Evolutionary conservation across 805 yeast genomes (phyloP).

Genomic region (Metschnikowia anglica): DNA sequence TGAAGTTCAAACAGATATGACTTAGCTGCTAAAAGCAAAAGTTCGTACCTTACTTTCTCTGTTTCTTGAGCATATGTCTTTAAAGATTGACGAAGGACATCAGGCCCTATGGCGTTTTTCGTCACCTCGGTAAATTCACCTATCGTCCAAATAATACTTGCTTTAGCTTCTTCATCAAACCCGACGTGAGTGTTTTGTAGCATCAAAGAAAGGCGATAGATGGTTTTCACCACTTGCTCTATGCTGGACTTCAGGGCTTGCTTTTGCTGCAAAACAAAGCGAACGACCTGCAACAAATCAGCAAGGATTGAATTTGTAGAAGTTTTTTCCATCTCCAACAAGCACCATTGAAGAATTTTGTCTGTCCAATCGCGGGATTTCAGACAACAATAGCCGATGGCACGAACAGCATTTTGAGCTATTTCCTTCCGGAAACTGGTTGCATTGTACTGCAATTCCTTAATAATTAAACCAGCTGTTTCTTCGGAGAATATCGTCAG

Average conservation of each 20-base stretch:
- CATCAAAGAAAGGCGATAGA: conserved; percentile 46
- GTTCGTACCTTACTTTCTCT: conserved; percentile 64
- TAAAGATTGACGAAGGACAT: conserved; percentile 62
- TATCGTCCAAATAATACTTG: conserved; percentile 85
- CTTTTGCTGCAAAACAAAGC: conserved; percentile 65
- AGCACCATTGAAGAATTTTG: conserved; percentile 63
- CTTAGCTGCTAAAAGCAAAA: conserved; percentile 72
- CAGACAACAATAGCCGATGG: conserved; percentile 61
- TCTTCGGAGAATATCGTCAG: conserved; percentile 55
- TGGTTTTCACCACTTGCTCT: conserved; percentile 47
- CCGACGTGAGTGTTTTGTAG: conserved; percentile 10
- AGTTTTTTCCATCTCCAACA: conserved; percentile 42
- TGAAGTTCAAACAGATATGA: conserved; percentile 34
- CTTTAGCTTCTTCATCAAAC: conserved; percentile 55
- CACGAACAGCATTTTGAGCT: conserved; percentile 52
- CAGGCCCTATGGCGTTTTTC: conserved; percentile 59
- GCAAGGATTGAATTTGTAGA: conserved; percentile 39
- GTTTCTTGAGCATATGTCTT: conserved; percentile 54
- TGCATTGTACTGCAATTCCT: conserved; percentile 64
- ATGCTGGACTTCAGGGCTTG: conserved; percentile 23
- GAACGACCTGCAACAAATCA: conserved; percentile 69
- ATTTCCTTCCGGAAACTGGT: conserved; percentile 24
- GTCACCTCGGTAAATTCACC: conserved; percentile 66
- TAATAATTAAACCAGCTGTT: conserved; percentile 51
- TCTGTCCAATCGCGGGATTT: conserved; percentile 47